Evolutionary conservation across 2,329 filamentous ascomycete species (phyloP).

Genomic region (Calonectria crousiana): DNA sequence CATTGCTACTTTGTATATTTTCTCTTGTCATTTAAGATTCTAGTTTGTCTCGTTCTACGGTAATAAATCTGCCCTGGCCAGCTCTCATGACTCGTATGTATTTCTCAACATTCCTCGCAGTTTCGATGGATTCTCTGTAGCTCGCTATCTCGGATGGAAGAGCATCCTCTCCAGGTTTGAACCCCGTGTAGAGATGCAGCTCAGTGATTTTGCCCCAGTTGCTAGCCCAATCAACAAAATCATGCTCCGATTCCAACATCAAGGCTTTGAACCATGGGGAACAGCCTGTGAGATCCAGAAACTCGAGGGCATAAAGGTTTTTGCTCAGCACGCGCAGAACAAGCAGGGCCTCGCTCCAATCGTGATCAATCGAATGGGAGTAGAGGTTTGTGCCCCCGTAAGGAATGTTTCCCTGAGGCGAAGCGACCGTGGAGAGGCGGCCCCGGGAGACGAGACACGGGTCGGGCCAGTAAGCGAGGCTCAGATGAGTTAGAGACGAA

Average conservation of each 20-base stretch:
- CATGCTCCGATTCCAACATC: conserved; percentile 55
- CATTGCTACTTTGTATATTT: background rate
- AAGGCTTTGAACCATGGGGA: conserved; percentile 66
- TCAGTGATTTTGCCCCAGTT: conserved; percentile 66
- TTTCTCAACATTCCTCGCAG: conserved; percentile 59
- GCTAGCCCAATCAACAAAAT: conserved; percentile 65
- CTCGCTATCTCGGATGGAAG: conserved; percentile 48
- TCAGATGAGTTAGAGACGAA: conserved; percentile 69
- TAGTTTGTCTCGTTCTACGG: conserved; percentile 58
- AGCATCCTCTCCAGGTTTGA: conserved; percentile 51
- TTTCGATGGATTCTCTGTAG: conserved; percentile 51
- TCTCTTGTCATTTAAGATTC: conserved; percentile 29
- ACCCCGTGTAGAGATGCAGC: conserved; percentile 60
- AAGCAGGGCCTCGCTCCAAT: conserved; percentile 70
- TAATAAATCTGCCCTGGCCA: conserved; percentile 62
- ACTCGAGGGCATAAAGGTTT: conserved; percentile 69
- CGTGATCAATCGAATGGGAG: conserved; percentile 68
- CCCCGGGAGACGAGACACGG: conserved; percentile 70
- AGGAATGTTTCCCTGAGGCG: conserved; percentile 59
- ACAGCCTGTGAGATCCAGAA: conserved; percentile 72
- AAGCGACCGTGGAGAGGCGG: conserved; percentile 59
- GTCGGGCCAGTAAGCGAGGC: conserved; percentile 72
- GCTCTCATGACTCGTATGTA: conserved; percentile 60
- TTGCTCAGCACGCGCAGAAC: conserved; percentile 67
- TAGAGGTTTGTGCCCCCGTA: conserved; percentile 69